Percentiles rank a stretch among this genome's conserved stretches.
Conservation (phyloP, 148 eudicot species). For the Rhododendron ovatum region DNA sequence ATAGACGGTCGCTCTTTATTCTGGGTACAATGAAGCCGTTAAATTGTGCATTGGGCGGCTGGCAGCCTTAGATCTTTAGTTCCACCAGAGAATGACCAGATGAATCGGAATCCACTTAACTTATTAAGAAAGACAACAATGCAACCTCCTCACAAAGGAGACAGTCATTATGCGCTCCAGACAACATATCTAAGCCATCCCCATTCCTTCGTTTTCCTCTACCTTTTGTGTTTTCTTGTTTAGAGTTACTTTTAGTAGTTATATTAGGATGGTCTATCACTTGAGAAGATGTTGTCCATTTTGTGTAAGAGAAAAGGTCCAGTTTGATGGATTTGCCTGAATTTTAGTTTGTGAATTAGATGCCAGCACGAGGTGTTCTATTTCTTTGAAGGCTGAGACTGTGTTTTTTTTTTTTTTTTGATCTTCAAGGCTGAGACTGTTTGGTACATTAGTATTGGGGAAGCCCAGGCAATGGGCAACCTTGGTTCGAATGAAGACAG, state of each 20-base stretch:
- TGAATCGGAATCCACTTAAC: not conserved
- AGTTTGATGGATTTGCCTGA: not conserved
- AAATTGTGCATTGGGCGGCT: not conserved
- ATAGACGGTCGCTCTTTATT: not conserved
- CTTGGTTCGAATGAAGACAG: not conserved
- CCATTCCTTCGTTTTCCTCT: not conserved
- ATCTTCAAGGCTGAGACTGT: not conserved
- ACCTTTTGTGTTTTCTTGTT: not conserved
- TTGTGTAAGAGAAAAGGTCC: not conserved
- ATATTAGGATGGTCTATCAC: not conserved
- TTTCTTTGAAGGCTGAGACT: no score
- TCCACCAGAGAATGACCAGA: not conserved
- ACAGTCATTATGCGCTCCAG: not conserved
- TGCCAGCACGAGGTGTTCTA: not conserved
- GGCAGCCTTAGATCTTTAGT: not conserved
- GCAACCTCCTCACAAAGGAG: not conserved
- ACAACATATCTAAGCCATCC: not conserved
- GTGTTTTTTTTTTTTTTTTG: not conserved
- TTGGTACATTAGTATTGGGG: not conserved
- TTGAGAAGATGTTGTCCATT: not conserved
- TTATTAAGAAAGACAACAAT: not conserved
- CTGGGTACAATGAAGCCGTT: not conserved
- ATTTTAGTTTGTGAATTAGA: not conserved
- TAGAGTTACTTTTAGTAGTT: not conserved
- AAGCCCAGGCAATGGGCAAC: not conserved